Percentiles rank a stretch among this genome's conserved stretches.
phyloP scores from a whole-genome alignment of 2,329 filamentous ascomycete genomes.

The Tolypocladium ovalisporum region DNA sequence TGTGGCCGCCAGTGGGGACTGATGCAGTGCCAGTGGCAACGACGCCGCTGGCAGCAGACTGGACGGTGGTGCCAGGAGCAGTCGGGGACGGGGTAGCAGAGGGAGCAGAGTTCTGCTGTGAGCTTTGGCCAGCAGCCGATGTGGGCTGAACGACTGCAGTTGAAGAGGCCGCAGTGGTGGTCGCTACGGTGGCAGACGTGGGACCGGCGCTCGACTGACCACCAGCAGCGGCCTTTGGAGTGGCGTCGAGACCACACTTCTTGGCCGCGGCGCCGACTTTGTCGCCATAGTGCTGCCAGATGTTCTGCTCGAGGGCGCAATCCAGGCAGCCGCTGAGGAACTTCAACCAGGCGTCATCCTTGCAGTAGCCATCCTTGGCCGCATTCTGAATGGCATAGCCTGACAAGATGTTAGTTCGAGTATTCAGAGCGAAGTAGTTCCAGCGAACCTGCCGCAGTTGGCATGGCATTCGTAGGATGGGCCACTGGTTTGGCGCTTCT shows the following conservation, averaged over 20 bases:
- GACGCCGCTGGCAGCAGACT: neutral
- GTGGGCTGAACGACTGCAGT: neutral
- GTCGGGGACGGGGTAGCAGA: constrained; percentile 1
- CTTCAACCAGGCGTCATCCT: constrained; percentile 24
- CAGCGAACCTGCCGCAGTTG: constrained; percentile 33
- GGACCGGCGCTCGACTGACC: constrained; percentile 3
- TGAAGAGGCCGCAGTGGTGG: constrained; percentile 1
- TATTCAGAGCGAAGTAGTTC: no score
- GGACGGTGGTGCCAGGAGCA: neutral
- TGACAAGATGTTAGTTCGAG: constrained; percentile 5
- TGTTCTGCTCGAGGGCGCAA: constrained; percentile 29
- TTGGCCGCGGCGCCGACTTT: constrained; percentile 24
- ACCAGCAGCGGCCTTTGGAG: constrained; percentile 9
- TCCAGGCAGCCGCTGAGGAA: constrained; percentile 32
- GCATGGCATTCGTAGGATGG: constrained; percentile 36
- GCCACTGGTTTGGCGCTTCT: constrained; percentile 28
- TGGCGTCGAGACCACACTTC: constrained; percentile 17
- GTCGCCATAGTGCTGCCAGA: constrained; percentile 32
- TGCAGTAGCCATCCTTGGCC: constrained; percentile 16
- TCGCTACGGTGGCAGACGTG: neutral
- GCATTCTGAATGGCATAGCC: constrained; percentile 18
- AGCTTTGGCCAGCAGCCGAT: neutral
- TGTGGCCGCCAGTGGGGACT: neutral
- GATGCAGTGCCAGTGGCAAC: constrained; percentile 1
- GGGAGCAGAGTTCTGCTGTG: neutral